Percentiles rank a stretch among this genome's conserved stretches.
These are phyloP conservation scores for Quillaja saponaria DNA, from an alignment of 306 rosid species.

Conservation along the genomic window DNA sequence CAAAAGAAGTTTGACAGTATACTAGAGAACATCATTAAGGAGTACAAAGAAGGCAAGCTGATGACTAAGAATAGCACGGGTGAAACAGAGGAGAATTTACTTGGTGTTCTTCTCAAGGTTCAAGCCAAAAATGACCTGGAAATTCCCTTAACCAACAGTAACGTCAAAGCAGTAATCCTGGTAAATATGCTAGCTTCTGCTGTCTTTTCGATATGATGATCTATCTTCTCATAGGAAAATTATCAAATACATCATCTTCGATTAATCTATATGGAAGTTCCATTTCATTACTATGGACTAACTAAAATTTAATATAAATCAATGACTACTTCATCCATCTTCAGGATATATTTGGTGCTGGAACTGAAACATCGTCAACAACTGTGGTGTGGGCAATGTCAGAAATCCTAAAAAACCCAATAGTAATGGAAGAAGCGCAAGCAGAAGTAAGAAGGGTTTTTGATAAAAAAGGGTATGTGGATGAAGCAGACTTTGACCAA, in stretches of 20 bases:
- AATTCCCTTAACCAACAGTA: conserved; percentile 6
- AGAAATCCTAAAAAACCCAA: conserved; percentile 19
- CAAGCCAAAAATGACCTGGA: neutral
- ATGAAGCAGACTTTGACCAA: conserved; percentile 2
- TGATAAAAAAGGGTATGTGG: neutral
- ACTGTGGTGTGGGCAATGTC: conserved; percentile 19
- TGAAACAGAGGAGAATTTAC: conserved; percentile 4
- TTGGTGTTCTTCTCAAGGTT: neutral
- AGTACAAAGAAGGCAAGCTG: neutral
- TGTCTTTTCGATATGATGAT: too few species aligned
- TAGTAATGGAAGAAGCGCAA: conserved; percentile 10
- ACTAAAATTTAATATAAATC: too few species aligned
- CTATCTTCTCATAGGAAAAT: too few species aligned
- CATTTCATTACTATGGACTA: too few species aligned
- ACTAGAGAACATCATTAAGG: neutral
- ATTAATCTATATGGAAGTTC: too few species aligned
- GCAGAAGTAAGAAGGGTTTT: conserved; percentile 18
- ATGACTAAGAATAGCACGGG: neutral
- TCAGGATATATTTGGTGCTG: conserved; percentile 24
- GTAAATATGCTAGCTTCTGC: conserved; percentile 4
- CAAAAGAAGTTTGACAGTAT: neutral
- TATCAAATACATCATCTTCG: too few species aligned
- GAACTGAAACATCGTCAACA: conserved; percentile 20
- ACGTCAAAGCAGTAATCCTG: conserved; percentile 23
- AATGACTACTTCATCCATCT: too few species aligned